phyloP scores from a whole-genome alignment of 1,284 basidiomycete species.

The Trametes pubescens region DNA sequence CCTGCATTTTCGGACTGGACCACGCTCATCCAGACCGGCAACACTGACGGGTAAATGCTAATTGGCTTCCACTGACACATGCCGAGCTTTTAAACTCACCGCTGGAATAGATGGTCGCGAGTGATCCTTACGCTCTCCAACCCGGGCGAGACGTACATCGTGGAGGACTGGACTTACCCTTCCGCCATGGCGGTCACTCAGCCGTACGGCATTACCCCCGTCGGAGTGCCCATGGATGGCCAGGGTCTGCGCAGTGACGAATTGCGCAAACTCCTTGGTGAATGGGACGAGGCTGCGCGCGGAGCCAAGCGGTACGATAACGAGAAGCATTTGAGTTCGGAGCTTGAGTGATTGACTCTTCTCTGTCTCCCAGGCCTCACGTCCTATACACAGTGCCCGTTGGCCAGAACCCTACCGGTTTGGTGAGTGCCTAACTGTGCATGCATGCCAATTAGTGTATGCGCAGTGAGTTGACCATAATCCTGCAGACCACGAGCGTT shows the following conservation, averaged over 20 bases:
- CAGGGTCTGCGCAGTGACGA: constrained; percentile 73
- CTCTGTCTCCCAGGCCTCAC: constrained; percentile 58
- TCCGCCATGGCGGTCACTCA: constrained; percentile 52
- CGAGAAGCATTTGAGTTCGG: constrained; percentile 5
- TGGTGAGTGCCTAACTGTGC: constrained; percentile 50
- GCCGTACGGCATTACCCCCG: constrained; percentile 59
- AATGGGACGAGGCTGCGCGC: constrained; percentile 70
- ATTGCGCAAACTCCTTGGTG: constrained; percentile 65
- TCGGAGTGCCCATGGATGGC: constrained; percentile 76
- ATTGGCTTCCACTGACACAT: not conserved
- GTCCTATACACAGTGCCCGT: constrained; percentile 81
- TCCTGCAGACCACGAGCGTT: constrained; percentile 63
- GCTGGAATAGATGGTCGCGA: constrained; percentile 56
- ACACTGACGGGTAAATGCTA: constrained; percentile 71
- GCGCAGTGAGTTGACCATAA: not conserved
- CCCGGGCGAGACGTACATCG: constrained; percentile 75
- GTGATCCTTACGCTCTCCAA: constrained; percentile 68
- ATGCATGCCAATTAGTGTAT: not conserved
- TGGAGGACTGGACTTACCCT: constrained; percentile 79
- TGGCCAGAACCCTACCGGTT: constrained; percentile 85
- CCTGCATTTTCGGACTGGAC: constrained; percentile 77
- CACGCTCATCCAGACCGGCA: constrained; percentile 72
- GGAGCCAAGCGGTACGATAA: constrained; percentile 52
- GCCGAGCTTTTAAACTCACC: not conserved
- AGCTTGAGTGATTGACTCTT: constrained; percentile 20